Evolutionary conservation across 768 basidiomycete genomes (phyloP).

Genomic region (Tephrocybe rancida): DNA sequence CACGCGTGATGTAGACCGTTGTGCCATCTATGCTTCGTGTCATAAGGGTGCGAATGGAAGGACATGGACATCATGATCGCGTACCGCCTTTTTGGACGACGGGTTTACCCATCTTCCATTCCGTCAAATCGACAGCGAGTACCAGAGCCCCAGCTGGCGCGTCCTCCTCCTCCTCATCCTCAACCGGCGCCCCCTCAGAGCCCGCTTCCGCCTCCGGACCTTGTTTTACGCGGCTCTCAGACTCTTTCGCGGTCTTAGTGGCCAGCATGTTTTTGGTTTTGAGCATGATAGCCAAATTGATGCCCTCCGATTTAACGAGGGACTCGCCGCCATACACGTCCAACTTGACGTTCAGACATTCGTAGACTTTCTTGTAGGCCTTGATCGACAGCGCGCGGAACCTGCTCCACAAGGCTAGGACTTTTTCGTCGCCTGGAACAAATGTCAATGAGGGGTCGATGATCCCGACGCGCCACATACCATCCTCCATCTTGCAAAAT

Average conservation of each 20-base stretch:
- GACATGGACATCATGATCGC: constrained; percentile 20
- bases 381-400: constrained; percentile 90
- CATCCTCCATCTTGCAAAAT: constrained; percentile 11
- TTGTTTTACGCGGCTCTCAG: not conserved
- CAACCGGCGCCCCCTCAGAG: not conserved
- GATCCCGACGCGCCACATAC: not conserved
- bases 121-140: constrained; percentile 80
- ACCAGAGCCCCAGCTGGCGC: constrained; percentile 58
- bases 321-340: constrained; percentile 93
- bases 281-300: constrained; percentile 69
- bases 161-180: not conserved
- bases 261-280: constrained; percentile 60
- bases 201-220: not conserved
- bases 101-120: constrained; percentile 87
- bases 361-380: constrained; percentile 87
- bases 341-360: constrained; percentile 84
- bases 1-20: constrained; percentile 89
- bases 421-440: constrained; percentile 70
- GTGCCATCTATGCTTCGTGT: constrained; percentile 69
- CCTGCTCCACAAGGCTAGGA: constrained; percentile 83
- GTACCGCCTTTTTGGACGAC: constrained; percentile 83
- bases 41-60: not conserved
- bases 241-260: constrained; percentile 5
- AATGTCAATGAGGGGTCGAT: not conserved
- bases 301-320: constrained; percentile 66